Evolutionary conservation across 768 basidiomycete species (phyloP), one percentile per base, ranked within the genome.

Genomic region (Omphalotus guepiniiformis): DNA sequence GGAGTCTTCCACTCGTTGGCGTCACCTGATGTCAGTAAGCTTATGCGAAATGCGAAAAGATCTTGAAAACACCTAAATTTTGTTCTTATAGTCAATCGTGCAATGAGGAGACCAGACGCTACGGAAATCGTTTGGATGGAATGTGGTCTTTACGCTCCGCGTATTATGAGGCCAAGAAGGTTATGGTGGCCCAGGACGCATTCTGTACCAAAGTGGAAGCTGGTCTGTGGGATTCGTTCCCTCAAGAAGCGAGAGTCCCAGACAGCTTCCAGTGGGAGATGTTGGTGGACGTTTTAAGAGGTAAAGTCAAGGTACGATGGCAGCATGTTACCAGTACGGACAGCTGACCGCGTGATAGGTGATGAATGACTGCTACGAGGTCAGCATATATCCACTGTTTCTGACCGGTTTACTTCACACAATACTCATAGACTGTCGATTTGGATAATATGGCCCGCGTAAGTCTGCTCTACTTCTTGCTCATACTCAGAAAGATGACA

Each of bases 71-170:
- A 49, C 35, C 47, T 12, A 22, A 41, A 18, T 26, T 42, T 41
- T 44, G 56, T 49, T 28, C 40, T 47, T 42, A 12, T 36, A 83
- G 78, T 53, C 82, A 83, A 60, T 79, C 83, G 18, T 85, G 83
- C 51, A 86, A 80, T 18, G 78, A 78, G 62, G 69, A 71, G 39
- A 39, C 49, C 54, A 62, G 63, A 7, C 53, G 49, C 4, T 76
- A 81, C 51, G 76, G 77, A 16, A 76, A 67, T 25, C 79, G 91
- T 13, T 86, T 93, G 81, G 92, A 95, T 56, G 72, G 78, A 0
- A 75, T 80, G 52, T 93, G 87, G 83, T 72, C 82, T 8, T 77
- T 88, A 60, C 81, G 92, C 39, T 71, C 78, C n/a, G 91, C 90
- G 7, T 93, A 92, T 58, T 73, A 80, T 34, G 74, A 83, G 57